Conservation (phyloP, 1,284 basidiomycete species). For the Ustilago shanxiensis region DNA sequence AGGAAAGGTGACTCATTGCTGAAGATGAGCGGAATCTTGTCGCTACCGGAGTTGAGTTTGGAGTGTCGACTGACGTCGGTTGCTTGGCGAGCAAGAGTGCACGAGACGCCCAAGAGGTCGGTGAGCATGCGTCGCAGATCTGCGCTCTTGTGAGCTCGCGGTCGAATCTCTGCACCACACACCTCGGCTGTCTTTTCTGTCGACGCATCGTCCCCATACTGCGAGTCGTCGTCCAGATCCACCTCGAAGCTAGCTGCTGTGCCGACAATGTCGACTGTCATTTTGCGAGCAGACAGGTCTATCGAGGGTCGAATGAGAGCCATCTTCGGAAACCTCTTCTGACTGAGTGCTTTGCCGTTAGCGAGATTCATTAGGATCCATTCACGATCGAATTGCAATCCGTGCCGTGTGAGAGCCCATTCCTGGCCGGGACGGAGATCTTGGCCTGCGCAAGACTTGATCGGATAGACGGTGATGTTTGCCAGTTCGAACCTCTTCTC, state of each 20-base stretch:
- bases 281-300: conserved; percentile 16
- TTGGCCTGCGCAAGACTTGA: conserved; percentile 59
- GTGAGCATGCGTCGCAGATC: conserved; percentile 33
- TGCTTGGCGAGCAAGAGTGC: conserved; percentile 46
- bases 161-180: conserved; percentile 32
- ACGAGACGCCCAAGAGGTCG: conserved; percentile 40
- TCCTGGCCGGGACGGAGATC: conserved; percentile 17
- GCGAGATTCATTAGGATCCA: conserved; percentile 55
- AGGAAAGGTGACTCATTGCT: conserved; percentile 62
- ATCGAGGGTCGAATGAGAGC: conserved; percentile 52
- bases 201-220: conserved; percentile 18
- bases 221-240: conserved; percentile 26
- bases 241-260: not conserved
- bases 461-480: conserved; percentile 52
- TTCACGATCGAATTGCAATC: conserved; percentile 52
- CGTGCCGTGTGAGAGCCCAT: conserved; percentile 49
- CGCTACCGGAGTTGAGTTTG: conserved; percentile 26
- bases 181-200: conserved; percentile 7
- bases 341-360: conserved; percentile 52
- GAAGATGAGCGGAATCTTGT: conserved; percentile 51
- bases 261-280: conserved; percentile 27
- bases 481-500: conserved; percentile 25
- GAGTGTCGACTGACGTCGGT: conserved; percentile 33
- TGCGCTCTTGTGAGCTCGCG: conserved; percentile 28
- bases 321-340: conserved; percentile 54